Evolutionary conservation across 495 filamentous ascomycete species (phyloP).

Genomic region (Pyronema omphalodes): DNA sequence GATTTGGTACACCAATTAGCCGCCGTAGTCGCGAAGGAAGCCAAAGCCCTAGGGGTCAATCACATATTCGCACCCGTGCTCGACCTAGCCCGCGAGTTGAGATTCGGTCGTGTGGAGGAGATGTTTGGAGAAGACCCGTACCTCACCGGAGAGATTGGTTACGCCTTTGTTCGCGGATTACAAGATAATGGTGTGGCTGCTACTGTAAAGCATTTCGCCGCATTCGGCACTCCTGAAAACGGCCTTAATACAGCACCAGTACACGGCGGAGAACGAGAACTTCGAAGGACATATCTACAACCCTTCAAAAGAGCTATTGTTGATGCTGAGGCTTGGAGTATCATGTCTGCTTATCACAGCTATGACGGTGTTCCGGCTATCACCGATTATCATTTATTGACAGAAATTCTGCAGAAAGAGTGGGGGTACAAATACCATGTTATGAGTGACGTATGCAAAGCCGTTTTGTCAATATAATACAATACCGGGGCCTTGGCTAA

Average conservation of each 20-base stretch:
- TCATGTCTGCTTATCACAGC: conserved; percentile 52
- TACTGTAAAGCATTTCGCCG: conserved; percentile 54
- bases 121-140: conserved; percentile 47
- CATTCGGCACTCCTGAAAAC: conserved; percentile 45
- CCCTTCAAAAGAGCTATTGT: conserved; percentile 49
- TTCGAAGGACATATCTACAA: conserved; percentile 46
- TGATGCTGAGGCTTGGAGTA: conserved; percentile 42
- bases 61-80: conserved; percentile 51
- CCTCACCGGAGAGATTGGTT: conserved; percentile 36
- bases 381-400: conserved; percentile 41
- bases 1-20: conserved; percentile 43
- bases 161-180: conserved; percentile 40
- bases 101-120: conserved; percentile 54
- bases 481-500: neutral
- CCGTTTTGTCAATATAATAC: too few relatives aligned
- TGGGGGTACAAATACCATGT: conserved; percentile 54
- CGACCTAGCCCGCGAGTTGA: conserved; percentile 47
- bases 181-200: conserved; percentile 45
- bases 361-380: conserved; percentile 50
- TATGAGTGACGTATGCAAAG: conserved; percentile 21
- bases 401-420: conserved; percentile 45
- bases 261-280: conserved; percentile 47
- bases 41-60: conserved; percentile 43
- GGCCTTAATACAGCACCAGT: conserved; percentile 51
- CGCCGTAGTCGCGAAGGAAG: conserved; percentile 39